These are phyloP conservation scores for Globisporangium nunn DNA, from an alignment of 352 stramenopile species.

Conservation along the genomic window DNA sequence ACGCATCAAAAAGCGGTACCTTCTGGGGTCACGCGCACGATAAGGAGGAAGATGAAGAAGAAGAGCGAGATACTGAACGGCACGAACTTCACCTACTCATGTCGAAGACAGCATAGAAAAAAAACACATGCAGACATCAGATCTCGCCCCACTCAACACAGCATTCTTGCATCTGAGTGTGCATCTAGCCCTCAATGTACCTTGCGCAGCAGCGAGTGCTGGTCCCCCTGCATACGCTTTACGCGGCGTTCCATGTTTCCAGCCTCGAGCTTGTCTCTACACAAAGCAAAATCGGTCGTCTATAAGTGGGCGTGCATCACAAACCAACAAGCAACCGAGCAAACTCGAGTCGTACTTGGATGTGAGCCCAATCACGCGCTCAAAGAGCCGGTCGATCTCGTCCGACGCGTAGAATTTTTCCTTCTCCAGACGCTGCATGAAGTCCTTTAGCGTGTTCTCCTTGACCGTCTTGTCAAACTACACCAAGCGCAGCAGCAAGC, in stretches of 20 bases:
- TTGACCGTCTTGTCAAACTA: conserved; percentile 91
- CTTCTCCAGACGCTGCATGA: conserved; percentile 76
- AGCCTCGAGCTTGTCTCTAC: conserved; percentile 76
- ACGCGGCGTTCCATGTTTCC: conserved; percentile 85
- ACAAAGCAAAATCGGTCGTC: background rate
- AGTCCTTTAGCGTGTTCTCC: conserved; percentile 48
- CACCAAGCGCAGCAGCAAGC: background rate
- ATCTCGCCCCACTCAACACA: background rate
- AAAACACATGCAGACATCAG: background rate
- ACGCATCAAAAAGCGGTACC: conserved; percentile 18
- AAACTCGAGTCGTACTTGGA: conserved; percentile 50
- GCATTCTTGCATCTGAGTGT: too few relatives aligned
- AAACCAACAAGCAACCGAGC: conserved; percentile 1
- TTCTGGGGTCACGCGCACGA: conserved; percentile 71
- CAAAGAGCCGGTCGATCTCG: conserved; percentile 75
- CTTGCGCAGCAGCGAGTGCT: conserved; percentile 80
- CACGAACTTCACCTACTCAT: conserved; percentile 64
- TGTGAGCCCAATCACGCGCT: conserved; percentile 70
- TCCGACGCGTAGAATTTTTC: conserved; percentile 75
- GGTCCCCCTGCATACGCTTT: conserved; percentile 74
- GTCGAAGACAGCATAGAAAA: background rate
- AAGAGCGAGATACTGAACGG: conserved; percentile 63
- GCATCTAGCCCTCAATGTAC: conserved; percentile 12
- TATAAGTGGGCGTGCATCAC: background rate
- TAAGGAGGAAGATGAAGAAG: conserved; percentile 66